Base-by-base conservation (phyloP, 2,329 filamentous ascomycete genomes). In the Curvularia sp. region DNA sequence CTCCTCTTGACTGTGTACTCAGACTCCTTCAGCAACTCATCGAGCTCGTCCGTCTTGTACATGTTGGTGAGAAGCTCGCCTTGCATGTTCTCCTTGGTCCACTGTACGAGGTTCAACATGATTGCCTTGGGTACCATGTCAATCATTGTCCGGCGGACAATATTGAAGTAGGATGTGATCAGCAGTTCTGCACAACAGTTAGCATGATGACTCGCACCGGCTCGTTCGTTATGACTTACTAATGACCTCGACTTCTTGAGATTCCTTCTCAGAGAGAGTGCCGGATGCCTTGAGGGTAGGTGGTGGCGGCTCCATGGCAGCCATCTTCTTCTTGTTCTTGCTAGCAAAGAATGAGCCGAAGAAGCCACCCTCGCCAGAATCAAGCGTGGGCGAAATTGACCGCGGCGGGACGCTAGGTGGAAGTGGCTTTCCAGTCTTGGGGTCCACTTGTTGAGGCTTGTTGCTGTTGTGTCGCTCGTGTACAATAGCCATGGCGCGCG, bases 261-360 rank as follows among this genome's bases (percentile, higher is more conserved):
- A 89, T 78, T 99, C 95, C 61, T 95, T 92, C 80, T 99, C 95
- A 5, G 91, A 96, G 38, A 99, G 83, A 25, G 89, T 96, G 41
- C 95, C 94, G 3, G 92, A 96, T 32, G 95, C 95, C 83, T 97
- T 99, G 57, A 99, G 87, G 41, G 88, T 94, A 28, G 95, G 87
- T 62, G 95, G 95, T 38, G 95, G 95, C 13, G 95, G 84, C 77
- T 99, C 95, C 95, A 99, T 99, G 47, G 94, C 93, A n/a, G 95
- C 95, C 81, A 96, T 96, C 89, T 97, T 98, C 87, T 99, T 99
- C 88, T 98, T 99, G 83, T 98, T 99, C 87, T 98, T 99, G 74
- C 92, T 93, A 10, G 95, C 92, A 76, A 97, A 99, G 86, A 99
- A 99, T 73, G 92, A 96, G 68, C 95, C 95, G 71, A 99, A 99